Conservation (phyloP, 2,329 filamentous ascomycete genomes). For the Cordyceps tenuipes region DNA sequence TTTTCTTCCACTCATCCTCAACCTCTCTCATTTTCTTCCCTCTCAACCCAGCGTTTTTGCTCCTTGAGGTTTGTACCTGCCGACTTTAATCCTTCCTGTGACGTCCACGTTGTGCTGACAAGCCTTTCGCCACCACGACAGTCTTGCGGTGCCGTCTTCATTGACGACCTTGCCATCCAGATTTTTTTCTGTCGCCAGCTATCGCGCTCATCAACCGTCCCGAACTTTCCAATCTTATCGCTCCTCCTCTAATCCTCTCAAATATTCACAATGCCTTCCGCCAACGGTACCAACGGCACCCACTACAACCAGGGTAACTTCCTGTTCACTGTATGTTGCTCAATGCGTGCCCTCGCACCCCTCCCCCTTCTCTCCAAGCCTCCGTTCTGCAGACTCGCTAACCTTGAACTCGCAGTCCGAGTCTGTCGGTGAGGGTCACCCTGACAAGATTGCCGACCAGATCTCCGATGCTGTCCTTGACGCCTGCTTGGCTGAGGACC, state of each 20-base stretch:
- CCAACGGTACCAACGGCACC: constrained; percentile 41
- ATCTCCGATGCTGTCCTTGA: constrained; percentile 98
- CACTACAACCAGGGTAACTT: constrained; percentile 61
- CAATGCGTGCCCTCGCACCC: neutral
- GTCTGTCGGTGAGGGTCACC: constrained; percentile 83
- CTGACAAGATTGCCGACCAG: constrained; percentile 97
- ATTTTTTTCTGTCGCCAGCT: constrained; percentile 13
- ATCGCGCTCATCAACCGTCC: constrained; percentile 22
- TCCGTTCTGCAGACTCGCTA: constrained; percentile 15
- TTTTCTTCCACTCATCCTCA: constrained; percentile 1
- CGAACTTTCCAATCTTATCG: constrained; percentile 17
- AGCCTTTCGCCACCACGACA: neutral
- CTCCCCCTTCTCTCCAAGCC: neutral
- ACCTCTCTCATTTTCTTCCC: neutral
- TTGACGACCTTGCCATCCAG: neutral
- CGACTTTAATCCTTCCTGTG: neutral
- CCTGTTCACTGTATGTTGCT: constrained; percentile 63
- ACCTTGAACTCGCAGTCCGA: constrained; percentile 52
- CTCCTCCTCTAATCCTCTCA: constrained; percentile 16
- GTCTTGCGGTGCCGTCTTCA: constrained; percentile 7
- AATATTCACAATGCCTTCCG: constrained; percentile 47
- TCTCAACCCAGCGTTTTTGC: neutral
- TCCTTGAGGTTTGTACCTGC: neutral
- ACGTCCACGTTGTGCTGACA: constrained; percentile 4
- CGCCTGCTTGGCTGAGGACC: constrained; percentile 90